Conservation (phyloP, 164 flowering plant genomes). For the Aristolochia contorta region DNA sequence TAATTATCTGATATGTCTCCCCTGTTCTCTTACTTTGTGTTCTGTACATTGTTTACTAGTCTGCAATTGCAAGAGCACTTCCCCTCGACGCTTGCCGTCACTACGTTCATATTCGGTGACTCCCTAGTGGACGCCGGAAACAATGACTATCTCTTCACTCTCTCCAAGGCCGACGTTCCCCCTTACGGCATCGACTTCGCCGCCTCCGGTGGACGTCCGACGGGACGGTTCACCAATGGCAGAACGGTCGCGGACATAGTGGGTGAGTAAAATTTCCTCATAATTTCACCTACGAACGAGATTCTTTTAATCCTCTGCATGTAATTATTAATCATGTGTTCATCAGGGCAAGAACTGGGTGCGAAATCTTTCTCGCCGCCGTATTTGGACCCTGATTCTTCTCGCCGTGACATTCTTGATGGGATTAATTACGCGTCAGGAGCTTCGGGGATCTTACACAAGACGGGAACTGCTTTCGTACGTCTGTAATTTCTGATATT, state of each 20-base stretch:
- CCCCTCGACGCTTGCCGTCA: constrained; percentile 18
- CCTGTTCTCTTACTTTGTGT: not conserved
- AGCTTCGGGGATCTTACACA: constrained; percentile 49
- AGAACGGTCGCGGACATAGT: constrained; percentile 45
- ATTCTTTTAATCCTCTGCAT: too few species aligned
- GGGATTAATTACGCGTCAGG: constrained; percentile 75
- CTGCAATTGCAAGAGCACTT: constrained; percentile 4
- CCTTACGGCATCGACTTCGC: constrained; percentile 63
- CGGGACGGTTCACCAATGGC: constrained; percentile 67
- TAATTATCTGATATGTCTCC: constrained; percentile 1
- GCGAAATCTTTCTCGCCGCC: constrained; percentile 47
- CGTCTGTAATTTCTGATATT: constrained; percentile 11
- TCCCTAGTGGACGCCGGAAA: constrained; percentile 63
- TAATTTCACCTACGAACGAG: too few species aligned
- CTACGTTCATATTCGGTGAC: constrained; percentile 53
- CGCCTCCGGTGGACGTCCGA: constrained; percentile 54
- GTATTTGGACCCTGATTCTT: constrained; percentile 34
- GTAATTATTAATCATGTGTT: too few species aligned
- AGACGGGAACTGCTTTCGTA: constrained; percentile 50
- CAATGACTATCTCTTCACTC: constrained; percentile 46
- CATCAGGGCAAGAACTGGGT: constrained; percentile 54
- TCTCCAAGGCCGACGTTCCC: constrained; percentile 48
- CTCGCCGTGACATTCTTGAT: constrained; percentile 3
- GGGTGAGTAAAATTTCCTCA: constrained; percentile 21
- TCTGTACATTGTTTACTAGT: not conserved